These are phyloP conservation scores for Echeveria elegans DNA, from an alignment of 164 flowering plant species.

Conservation along the genomic window DNA sequence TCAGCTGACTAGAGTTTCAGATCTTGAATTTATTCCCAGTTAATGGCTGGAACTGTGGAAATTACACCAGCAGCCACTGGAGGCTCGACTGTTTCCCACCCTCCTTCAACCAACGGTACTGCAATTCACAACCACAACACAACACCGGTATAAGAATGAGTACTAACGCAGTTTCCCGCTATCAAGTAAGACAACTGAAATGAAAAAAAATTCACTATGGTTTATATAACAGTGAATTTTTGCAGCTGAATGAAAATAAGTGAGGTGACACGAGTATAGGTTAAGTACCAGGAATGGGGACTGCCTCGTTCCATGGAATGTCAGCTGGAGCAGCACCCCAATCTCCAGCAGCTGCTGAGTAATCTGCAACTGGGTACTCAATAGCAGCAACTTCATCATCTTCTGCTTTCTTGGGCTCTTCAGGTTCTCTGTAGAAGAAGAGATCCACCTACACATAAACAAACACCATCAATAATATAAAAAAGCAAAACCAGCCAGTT, in stretches of 20 bases:
- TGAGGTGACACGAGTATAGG: neutral
- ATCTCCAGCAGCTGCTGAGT: conserved; percentile 16
- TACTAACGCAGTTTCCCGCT: no score
- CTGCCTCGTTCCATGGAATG: conserved; percentile 31
- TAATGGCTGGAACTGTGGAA: neutral
- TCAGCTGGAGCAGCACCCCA: conserved; percentile 37
- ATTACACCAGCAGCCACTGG: conserved; percentile 1
- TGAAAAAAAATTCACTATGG: no score
- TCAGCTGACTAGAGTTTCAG: neutral
- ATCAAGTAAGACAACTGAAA: no score
- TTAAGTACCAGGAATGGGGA: neutral
- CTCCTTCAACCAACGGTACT: neutral
- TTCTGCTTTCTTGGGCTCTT: conserved; percentile 56
- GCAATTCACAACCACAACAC: neutral
- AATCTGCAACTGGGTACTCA: conserved; percentile 34
- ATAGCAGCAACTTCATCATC: conserved; percentile 38
- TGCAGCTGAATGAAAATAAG: neutral
- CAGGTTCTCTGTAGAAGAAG: conserved; percentile 80
- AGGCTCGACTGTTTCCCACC: neutral
- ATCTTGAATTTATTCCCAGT: neutral
- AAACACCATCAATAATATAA: neutral
- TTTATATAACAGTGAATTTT: no score
- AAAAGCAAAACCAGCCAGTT: neutral
- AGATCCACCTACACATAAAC: conserved; percentile 54
- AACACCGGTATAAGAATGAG: neutral